Conservation (phyloP, 306 rosid genomes). For the Cyamopsis tetragonoloba region DNA sequence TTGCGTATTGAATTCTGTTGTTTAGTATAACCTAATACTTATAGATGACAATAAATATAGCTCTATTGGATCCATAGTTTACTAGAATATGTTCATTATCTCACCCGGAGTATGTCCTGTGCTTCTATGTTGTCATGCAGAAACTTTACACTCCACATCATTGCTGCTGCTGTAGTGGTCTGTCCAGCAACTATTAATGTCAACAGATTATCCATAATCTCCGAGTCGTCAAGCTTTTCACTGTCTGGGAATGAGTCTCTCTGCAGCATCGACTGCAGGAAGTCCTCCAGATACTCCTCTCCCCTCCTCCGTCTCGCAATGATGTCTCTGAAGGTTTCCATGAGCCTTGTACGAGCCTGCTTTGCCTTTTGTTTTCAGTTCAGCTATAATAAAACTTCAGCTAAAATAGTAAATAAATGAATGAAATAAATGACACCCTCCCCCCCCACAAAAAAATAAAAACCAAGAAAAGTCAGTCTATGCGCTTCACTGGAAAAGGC, state of each 20-base stretch:
- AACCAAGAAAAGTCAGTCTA: no score
- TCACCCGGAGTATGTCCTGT: slow-evolving; percentile 51
- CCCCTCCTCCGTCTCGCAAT: slow-evolving; percentile 50
- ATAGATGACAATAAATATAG: background rate
- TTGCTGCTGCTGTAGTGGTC: slow-evolving; percentile 58
- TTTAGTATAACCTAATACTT: background rate
- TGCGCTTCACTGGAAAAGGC: no score
- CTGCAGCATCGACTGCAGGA: slow-evolving; percentile 57
- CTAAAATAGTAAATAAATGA: no score
- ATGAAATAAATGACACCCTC: no score
- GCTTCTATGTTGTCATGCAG: slow-evolving; percentile 50
- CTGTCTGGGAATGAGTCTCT: slow-evolving; percentile 40
- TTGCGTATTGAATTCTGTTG: background rate
- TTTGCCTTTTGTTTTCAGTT: slow-evolving; percentile 13
- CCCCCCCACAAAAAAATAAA: background rate
- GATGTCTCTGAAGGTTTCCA: slow-evolving; percentile 46
- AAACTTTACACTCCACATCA: slow-evolving; percentile 68
- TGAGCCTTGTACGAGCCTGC: slow-evolving; percentile 64
- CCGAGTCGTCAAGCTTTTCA: slow-evolving; percentile 54
- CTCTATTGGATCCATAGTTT: background rate
- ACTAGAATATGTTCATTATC: slow-evolving; percentile 1
- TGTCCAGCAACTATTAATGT: slow-evolving; percentile 55
- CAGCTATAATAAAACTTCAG: background rate
- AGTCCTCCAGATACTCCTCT: slow-evolving; percentile 43
- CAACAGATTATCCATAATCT: slow-evolving; percentile 58